Conservation (phyloP, 2,329 filamentous ascomycete species). For the Lachnellula arida region DNA sequence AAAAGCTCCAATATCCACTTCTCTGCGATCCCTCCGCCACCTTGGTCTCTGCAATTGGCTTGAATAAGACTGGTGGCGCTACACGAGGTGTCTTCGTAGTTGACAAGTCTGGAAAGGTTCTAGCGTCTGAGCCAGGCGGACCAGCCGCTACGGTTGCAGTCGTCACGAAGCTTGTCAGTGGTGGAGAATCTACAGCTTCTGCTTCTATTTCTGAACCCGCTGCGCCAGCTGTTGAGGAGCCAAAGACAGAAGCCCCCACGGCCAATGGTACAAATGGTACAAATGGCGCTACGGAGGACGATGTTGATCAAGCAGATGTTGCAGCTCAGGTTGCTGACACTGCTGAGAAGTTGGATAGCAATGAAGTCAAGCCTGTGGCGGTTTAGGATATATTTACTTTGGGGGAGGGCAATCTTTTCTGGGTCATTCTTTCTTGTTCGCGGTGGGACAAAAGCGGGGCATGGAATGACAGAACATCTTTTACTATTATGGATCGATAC, state of each 20-base stretch:
- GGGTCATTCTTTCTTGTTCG: not conserved
- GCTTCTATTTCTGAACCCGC: not conserved
- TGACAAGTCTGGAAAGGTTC: slow-evolving; percentile 74
- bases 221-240: slow-evolving; percentile 14
- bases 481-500: not conserved
- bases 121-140: slow-evolving; percentile 68
- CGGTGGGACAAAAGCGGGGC: not conserved
- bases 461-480: not conserved
- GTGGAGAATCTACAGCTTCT: slow-evolving; percentile 26
- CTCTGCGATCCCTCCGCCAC: slow-evolving; percentile 74
- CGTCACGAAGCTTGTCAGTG: slow-evolving; percentile 65
- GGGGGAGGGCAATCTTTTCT: not conserved
- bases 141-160: slow-evolving; percentile 73
- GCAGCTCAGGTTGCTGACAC: slow-evolving; percentile 42
- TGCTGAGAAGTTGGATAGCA: slow-evolving; percentile 33
- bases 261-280: slow-evolving; percentile 20
- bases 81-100: slow-evolving; percentile 84
- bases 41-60: slow-evolving; percentile 80
- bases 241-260: slow-evolving; percentile 17
- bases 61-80: slow-evolving; percentile 81
- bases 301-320: slow-evolving; percentile 25
- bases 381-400: not conserved
- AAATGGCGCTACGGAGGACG: slow-evolving; percentile 21
- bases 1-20: slow-evolving; percentile 81
- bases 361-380: slow-evolving; percentile 17